Percentiles rank a stretch among this genome's conserved stretches.
phyloP scores from a whole-genome alignment of 176 grass and related monocot species.

The Triticum timopheevii region DNA sequence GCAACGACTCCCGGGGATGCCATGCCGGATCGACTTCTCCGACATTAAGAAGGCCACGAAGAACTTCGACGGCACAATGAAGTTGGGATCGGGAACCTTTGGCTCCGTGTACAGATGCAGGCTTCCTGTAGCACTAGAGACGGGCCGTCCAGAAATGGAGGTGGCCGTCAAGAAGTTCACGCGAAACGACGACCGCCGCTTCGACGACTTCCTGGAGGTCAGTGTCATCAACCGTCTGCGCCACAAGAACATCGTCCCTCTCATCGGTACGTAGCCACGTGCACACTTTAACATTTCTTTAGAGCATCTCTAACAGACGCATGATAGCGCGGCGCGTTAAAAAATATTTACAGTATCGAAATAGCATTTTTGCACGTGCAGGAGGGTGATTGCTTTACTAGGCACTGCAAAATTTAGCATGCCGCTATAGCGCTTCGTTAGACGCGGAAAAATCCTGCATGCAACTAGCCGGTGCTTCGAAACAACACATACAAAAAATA shows the following conservation, averaged over 20 bases:
- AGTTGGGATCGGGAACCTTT: not conserved
- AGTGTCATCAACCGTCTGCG: slow-evolving; percentile 28
- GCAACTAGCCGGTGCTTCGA: no score
- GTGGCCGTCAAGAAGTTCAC: slow-evolving; percentile 2
- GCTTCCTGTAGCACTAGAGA: not conserved
- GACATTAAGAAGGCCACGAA: slow-evolving; percentile 5
- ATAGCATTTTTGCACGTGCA: no score
- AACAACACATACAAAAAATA: no score
- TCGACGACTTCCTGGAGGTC: slow-evolving; percentile 3
- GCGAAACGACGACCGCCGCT: not conserved
- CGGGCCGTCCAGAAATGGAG: not conserved
- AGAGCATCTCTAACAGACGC: no score
- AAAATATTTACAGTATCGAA: no score
- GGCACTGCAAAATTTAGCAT: no score
- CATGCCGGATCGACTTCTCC: not conserved
- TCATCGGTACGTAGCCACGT: not conserved
- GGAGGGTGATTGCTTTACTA: no score
- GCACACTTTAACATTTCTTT: no score
- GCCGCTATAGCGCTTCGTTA: no score
- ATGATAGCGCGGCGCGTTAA: no score
- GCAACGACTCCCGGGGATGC: not conserved
- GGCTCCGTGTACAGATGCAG: not conserved
- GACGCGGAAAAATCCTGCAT: no score
- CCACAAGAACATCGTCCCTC: slow-evolving; percentile 18
- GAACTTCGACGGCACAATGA: not conserved